A percentile compares a stretch with the other conserved stretches of the same genome.
Conservation (phyloP, 2,329 filamentous ascomycete species). For the Verticillium isaacii region DNA sequence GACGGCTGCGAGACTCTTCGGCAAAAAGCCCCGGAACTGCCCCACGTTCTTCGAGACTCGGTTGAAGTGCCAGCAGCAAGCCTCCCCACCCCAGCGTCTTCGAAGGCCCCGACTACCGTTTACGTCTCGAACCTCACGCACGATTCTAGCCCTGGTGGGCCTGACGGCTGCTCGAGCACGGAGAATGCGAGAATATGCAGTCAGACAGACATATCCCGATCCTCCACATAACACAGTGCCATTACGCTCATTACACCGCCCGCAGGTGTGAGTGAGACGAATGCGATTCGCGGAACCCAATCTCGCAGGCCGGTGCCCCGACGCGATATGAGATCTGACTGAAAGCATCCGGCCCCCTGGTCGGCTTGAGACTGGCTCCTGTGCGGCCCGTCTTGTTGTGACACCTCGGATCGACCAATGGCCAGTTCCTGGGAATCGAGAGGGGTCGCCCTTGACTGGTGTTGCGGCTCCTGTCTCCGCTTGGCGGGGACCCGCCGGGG, state of each 20-base stretch:
- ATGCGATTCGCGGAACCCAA: not conserved
- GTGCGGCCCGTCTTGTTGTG: not conserved
- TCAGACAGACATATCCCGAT: not conserved
- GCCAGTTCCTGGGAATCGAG: not conserved
- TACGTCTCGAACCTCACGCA: too few relatives aligned
- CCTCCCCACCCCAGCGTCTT: too few relatives aligned
- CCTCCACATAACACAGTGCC: not conserved
- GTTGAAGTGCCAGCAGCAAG: too few relatives aligned
- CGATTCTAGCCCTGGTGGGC: too few relatives aligned
- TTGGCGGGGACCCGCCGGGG: too few relatives aligned
- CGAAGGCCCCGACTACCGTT: too few relatives aligned
- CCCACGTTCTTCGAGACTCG: not conserved
- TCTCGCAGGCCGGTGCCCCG: not conserved
- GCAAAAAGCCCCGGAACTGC: not conserved
- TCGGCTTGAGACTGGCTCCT: not conserved
- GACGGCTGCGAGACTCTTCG: not conserved
- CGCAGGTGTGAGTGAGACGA: not conserved
- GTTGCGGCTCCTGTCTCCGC: too few relatives aligned
- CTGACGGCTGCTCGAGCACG: not conserved
- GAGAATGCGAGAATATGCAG: not conserved
- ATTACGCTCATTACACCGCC: not conserved
- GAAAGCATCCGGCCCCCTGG: not conserved
- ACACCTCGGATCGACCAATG: not conserved
- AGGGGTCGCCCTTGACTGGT: not conserved
- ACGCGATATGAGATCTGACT: not conserved